These are phyloP conservation scores for Fusarium oxysporum DNA, from an alignment of 2,329 filamentous ascomycete genomes.

Conservation along the genomic window DNA sequence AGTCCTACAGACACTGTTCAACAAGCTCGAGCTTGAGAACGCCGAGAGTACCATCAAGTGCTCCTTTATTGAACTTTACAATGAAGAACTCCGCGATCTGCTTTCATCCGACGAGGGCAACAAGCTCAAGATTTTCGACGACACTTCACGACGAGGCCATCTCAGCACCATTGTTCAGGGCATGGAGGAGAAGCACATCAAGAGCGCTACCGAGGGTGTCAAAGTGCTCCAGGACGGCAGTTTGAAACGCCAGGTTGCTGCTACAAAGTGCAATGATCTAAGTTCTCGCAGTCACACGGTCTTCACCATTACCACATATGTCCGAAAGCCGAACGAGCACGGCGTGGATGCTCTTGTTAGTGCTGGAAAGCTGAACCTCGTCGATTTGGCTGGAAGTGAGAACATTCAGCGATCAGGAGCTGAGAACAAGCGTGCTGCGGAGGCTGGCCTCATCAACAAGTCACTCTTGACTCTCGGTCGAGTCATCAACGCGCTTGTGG, in stretches of 20 bases:
- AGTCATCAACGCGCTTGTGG: conserved; percentile 97
- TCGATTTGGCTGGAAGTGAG: conserved; percentile 96
- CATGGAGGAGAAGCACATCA: conserved; percentile 97
- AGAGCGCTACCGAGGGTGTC: conserved; percentile 85
- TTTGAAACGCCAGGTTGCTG: conserved; percentile 95
- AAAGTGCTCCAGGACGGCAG: conserved; percentile 89
- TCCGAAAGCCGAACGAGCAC: conserved; percentile 82
- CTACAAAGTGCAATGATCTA: conserved; percentile 99
- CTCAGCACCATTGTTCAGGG: conserved; percentile 90
- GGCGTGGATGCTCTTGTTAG: conserved; percentile 91
- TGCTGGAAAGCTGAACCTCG: conserved; percentile 93
- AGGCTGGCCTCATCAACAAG: conserved; percentile 98
- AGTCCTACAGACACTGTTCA: conserved; percentile 87
- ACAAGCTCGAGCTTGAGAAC: conserved; percentile 81
- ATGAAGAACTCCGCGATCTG: conserved; percentile 93
- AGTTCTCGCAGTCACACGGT: conserved; percentile 97
- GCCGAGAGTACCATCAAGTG: conserved; percentile 93
- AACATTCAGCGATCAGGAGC: conserved; percentile 97
- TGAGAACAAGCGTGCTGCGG: conserved; percentile 96
- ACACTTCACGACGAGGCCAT: conserved; percentile 86
- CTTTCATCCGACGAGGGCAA: conserved; percentile 82
- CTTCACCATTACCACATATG: conserved; percentile 93
- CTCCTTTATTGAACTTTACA: conserved; percentile 98
- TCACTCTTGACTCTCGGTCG: conserved; percentile 93
- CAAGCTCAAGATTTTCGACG: conserved; percentile 96